Percentiles rank a stretch among this genome's conserved stretches.
These are phyloP conservation scores for Novymonas esmeraldas DNA, from an alignment of 208 protist genomes.

Conservation along the genomic window DNA sequence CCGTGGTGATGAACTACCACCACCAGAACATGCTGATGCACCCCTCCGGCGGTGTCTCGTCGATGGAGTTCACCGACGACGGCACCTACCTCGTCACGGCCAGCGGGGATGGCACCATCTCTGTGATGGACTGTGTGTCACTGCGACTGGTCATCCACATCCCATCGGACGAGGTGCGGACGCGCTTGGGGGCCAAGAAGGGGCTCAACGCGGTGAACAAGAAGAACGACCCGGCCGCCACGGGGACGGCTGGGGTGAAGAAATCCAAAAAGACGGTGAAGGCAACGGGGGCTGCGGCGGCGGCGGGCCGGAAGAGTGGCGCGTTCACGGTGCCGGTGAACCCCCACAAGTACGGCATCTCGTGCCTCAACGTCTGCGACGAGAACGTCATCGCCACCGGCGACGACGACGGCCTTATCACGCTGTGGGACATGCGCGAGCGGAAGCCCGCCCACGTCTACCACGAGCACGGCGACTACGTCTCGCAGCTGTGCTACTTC, in stretches of 20 bases:
- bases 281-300: slow-evolving; percentile 25
- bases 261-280: slow-evolving; percentile 11
- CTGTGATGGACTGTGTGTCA: slow-evolving; percentile 84
- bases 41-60: slow-evolving; percentile 60
- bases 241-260: no score
- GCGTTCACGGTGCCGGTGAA: slow-evolving; percentile 36
- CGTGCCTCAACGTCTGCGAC: slow-evolving; percentile 85
- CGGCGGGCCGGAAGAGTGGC: background rate
- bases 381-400: slow-evolving; percentile 83
- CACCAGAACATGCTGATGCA: slow-evolving; percentile 86
- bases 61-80: slow-evolving; percentile 92
- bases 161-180: slow-evolving; percentile 30
- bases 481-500: slow-evolving; percentile 90
- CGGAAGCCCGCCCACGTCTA: slow-evolving; percentile 64
- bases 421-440: slow-evolving; percentile 89
- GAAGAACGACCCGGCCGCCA: slow-evolving; percentile 23
- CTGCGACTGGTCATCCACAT: slow-evolving; percentile 77
- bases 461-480: slow-evolving; percentile 91
- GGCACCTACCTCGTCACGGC: slow-evolving; percentile 79
- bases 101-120: slow-evolving; percentile 82
- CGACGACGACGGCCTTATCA: slow-evolving; percentile 88
- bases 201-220: slow-evolving; percentile 47
- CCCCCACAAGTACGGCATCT: slow-evolving; percentile 90
- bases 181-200: slow-evolving; percentile 23
- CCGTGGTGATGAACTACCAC: slow-evolving; percentile 59